Evolutionary conservation across 805 yeast species (phyloP).

Genomic region (Grigorovia transvaalensis): DNA sequence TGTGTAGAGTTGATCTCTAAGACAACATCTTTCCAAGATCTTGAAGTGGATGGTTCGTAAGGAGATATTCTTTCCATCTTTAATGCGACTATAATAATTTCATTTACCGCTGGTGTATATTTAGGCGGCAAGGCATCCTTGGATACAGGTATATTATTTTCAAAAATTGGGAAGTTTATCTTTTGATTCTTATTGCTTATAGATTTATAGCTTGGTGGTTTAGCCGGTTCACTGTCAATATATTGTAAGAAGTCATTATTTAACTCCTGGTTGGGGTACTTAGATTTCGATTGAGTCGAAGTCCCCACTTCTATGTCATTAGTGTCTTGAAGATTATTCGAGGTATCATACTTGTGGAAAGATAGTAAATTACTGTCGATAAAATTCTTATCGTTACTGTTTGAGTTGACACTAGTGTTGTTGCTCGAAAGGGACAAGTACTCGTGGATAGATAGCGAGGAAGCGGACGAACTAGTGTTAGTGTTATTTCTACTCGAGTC

Average conservation of each 20-base stretch:
- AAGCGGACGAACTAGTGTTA: slow-evolving; percentile 4
- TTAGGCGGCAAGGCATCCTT: slow-evolving; percentile 42
- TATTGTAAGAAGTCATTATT: slow-evolving; percentile 17
- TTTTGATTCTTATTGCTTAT: slow-evolving; percentile 17
- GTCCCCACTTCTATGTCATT: not conserved
- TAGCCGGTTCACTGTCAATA: slow-evolving; percentile 31
- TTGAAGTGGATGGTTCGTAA: slow-evolving; percentile 50
- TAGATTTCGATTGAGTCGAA: too few species aligned
- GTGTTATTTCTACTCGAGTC: not conserved
- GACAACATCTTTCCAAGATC: slow-evolving; percentile 62
- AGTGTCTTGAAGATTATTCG: not conserved
- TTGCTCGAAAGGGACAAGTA: not conserved
- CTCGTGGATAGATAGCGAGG: not conserved
- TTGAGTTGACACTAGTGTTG: not conserved
- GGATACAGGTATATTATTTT: slow-evolving; percentile 28
- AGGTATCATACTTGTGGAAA: not conserved
- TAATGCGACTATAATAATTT: slow-evolving; percentile 45
- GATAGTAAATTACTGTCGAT: not conserved
- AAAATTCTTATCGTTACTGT: not conserved
- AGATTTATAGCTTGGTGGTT: slow-evolving; percentile 23
- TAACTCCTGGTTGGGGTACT: not conserved
- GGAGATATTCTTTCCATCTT: slow-evolving; percentile 74
- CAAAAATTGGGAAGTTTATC: slow-evolving; percentile 29
- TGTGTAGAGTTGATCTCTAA: slow-evolving; percentile 83
- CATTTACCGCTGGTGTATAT: slow-evolving; percentile 58